Base-by-base conservation (phyloP, 805 yeast genomes). In the Maudiozyma barnettii region DNA sequence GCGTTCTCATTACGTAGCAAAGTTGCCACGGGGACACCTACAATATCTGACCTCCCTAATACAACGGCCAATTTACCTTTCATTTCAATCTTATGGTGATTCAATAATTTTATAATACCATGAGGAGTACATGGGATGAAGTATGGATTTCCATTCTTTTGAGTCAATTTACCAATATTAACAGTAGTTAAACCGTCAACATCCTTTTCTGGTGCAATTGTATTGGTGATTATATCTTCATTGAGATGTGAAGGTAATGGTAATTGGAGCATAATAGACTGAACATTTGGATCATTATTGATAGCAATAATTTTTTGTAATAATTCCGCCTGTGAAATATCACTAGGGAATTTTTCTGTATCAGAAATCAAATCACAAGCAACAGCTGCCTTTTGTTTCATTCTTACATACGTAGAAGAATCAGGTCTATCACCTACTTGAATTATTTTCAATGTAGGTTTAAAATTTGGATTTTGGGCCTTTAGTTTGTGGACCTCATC, bases 111-210 rank as follows among this genome's bases (percentile, higher is more conserved):
- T 67, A 85, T 75, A 55, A 84, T 79, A 23, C 95, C 95, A 64
- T 82, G 76, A 45, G 95, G 95, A 19, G 95, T 85, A 64, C 95
- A 85, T 37, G 95, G 95, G 58, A 82, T 70, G 65, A 81, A 85
- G 48, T 64, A 63, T 36, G 95, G 93, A 20, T 71, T 59, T 39
- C 91, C 93, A 50, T 80, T 82, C 61, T 76, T 81, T 61, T 84
- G 84, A 54, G 83, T 73, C 54, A 85, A 71, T 60, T 84, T 90
- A 48, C 93, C 93, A 38, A 82, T 80, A 62, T 85, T 85, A 68
- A 65, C 77, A 48, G 86, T 81, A 46, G 85, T 86, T 58, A 85
- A 84, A 1, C 95, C 95, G 64, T 85, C 95, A 36, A 85, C 91
- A 58, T 85, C 95, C 61, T 85, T 85, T 45, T 72, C 72, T 36